Evolutionary conservation across 805 yeast genomes (phyloP), one percentile per base, ranked within the genome.

Genomic region (Wickerhamomyces xylosicus): DNA sequence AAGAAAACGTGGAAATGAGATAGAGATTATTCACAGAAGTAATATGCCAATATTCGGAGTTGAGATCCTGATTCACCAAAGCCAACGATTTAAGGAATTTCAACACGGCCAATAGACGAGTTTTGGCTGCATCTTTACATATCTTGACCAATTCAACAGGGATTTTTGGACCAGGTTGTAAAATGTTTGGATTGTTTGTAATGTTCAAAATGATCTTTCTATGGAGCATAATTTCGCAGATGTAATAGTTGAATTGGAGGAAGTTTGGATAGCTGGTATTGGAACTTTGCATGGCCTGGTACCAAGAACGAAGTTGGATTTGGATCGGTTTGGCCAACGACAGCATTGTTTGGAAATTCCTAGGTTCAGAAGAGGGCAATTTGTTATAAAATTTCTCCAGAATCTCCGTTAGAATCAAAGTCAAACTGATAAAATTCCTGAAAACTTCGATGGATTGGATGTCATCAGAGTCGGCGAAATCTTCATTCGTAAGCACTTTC

Each of bases 101-200:
- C n/a, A 46, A 17, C 1, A 95, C 85, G 0, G 95, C 95, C 7
- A 74, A 61, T 15, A 89, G 64, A 52, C 97, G 66, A 2, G 94
- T 81, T 41, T 71, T 76, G 2, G 96, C 97, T 0, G 96, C 95
- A 21, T 79, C 67, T 33, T 95, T 69, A 55, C 96, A 86, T 1
- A 87, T 87, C 22, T 64, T 59, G 9, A 70, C 63, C 19, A 81
- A 58, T 43, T 79, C 82, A 9, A 59, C 61, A 6, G 81, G 74
- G 0, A 75, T 57, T 14, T 10, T 31, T 7, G 19, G 17, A 15
- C 10, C 5, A 15, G 17, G 33, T 14, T 5, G 13, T 14, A n/a
- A 19, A 15, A n/a, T 11, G 19, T 31, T 31, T 15, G 17, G 33
- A 20, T 63, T 63, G 6, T 56, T 20, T 47, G 49, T 53, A 35